Base-by-base conservation (phyloP, 768 basidiomycete genomes). In the Amanita phalloides region DNA sequence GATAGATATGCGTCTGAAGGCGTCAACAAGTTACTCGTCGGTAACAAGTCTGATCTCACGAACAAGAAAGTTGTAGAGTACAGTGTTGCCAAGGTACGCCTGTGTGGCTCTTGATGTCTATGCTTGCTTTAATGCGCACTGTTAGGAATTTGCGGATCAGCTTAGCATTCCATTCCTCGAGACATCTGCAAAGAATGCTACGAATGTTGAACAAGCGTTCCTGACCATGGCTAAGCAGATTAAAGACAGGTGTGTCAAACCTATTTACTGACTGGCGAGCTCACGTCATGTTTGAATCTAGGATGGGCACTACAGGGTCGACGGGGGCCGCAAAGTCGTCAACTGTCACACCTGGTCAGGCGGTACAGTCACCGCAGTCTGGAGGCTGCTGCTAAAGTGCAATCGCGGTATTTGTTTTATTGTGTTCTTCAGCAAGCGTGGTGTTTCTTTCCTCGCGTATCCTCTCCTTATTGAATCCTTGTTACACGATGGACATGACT, bases 151-250 rank as follows among this genome's bases (percentile, higher is more conserved):
- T 62, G 91, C 96, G 25, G 92, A 97, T 64, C 93, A 97, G 65
- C 76, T 98, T 58, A 77, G 76, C 55, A 86, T 99, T 60, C 86
- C 91, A 44, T 98, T 96, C 84, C 72, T 99, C 64, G 96, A 99
- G 75, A 99, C 96, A 10, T 92, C 89, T n/a, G 96, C 96, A 33
- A 98, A 98, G 87, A 92, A 89, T 61, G 91, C 94, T 49, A 94
- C 93, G 55, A 96, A 96, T 60, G 96, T 99, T 54, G 96, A 99
- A 68, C 92, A 99, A 69, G 94, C 96, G 4, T 99, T 99, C 81
- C 84, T 97, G 76, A 94, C 93, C 28, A 90, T 99, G 81, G 94
- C 96, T 3, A 90, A 95, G 75, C 90, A 91, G 70, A 91, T 92
- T 65, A 91, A 92, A 66, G 90, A 92, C 67, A 82, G 89, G 89